phyloP scores from a whole-genome alignment of 108 stramenopile genomes.

The Nitzschia putrida region DNA sequence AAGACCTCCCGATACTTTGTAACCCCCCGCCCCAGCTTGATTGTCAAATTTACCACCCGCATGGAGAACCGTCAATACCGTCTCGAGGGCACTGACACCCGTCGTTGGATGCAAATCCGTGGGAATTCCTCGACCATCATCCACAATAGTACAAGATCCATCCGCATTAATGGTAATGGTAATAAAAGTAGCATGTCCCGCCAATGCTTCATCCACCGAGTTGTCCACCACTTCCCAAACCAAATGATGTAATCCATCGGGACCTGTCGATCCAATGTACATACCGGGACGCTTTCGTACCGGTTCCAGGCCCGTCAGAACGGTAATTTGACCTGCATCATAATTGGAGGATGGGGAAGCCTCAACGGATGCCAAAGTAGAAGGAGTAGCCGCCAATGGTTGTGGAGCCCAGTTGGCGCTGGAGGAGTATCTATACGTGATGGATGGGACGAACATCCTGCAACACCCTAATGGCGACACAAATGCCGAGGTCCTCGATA shows the following conservation, averaged over 20 bases:
- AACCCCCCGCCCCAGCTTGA: slow-evolving; percentile 74
- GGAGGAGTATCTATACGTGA: no score
- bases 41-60: slow-evolving; percentile 98
- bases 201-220: slow-evolving; percentile 92
- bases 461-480: no score
- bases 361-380: no score
- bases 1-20: slow-evolving; percentile 92
- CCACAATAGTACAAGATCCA: slow-evolving; percentile 74
- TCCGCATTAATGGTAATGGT: slow-evolving; percentile 68
- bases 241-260: slow-evolving; percentile 93
- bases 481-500: no score
- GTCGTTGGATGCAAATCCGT: slow-evolving; percentile 85
- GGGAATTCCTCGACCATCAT: slow-evolving; percentile 95
- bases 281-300: slow-evolving; percentile 95
- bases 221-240: slow-evolving; percentile 97
- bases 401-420: no score
- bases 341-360: slow-evolving; percentile 41
- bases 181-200: slow-evolving; percentile 86
- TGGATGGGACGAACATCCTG: no score
- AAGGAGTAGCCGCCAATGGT: no score
- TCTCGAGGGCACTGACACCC: slow-evolving; percentile 83
- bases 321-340: slow-evolving; percentile 92
- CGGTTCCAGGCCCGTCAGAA: slow-evolving; percentile 92
- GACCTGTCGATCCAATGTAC: slow-evolving; percentile 95
- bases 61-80: slow-evolving; percentile 92